Conservation (phyloP, 352 stramenopile species). For the Phytopythium boreale region DNA sequence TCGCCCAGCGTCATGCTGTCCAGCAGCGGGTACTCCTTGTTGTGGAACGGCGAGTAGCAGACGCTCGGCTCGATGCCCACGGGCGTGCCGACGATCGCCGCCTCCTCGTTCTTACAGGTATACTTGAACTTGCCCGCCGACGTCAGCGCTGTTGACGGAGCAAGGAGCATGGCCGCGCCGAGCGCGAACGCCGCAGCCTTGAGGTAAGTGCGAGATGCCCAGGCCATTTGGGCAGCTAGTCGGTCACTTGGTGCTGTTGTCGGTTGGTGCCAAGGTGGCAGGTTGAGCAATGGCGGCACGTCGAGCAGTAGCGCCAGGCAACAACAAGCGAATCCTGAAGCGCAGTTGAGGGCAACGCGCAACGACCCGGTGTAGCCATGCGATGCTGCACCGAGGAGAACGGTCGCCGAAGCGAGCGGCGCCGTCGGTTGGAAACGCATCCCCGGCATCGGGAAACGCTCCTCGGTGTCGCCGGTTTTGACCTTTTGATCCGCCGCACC, state of each 20-base stretch:
- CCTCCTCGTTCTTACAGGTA: neutral
- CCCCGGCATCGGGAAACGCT: neutral
- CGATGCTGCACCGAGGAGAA: conserved; percentile 1
- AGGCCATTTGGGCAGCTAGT: neutral
- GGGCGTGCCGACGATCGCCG: neutral
- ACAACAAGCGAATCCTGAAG: neutral
- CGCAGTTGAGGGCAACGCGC: neutral
- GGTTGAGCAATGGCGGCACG: neutral
- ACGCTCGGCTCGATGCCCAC: conserved; percentile 29
- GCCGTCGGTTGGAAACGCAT: neutral
- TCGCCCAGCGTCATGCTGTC: conserved; percentile 19
- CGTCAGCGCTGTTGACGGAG: neutral
- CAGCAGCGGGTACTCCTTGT: conserved; percentile 60
- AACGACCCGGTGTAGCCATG: neutral
- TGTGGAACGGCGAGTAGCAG: conserved; percentile 82
- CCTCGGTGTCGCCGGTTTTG: neutral
- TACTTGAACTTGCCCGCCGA: neutral
- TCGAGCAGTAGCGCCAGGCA: neutral
- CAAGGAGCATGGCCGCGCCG: neutral
- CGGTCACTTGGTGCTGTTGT: neutral
- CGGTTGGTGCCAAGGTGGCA: neutral
- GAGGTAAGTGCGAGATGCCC: neutral
- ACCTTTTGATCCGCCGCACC: no score
- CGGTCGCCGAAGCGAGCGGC: neutral
- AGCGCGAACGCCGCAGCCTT: neutral